Evolutionary conservation across 805 yeast species (phyloP), one percentile per base, ranked within the genome.

Genomic region (Brettanomyces sp.): DNA sequence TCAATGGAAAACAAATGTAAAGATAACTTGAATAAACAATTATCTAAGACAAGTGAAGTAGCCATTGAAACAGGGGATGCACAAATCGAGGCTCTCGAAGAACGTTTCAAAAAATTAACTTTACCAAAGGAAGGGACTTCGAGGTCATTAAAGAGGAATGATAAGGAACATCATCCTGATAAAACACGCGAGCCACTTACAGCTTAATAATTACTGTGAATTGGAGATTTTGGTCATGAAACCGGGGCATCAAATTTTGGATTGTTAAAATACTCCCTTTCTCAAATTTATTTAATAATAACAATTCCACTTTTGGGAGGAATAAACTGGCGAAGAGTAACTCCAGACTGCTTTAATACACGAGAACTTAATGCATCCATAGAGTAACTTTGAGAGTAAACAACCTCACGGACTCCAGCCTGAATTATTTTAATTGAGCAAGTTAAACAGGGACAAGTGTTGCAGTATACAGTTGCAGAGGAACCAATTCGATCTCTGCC

Each of bases 371-470:
- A 69, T 8, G 68, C 76, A 60, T 93, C 99, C 98, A 93, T 93
- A 39, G 89, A 81, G 60, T 93, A 93, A 48, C 87, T 79, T 62
- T 86, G 95, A 6, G 95, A 86, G 57, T 91, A 93, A 3, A 93
- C 95, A 6, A 93, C 99, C 61, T 90, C 96, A 13, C 69, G 73
- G 39, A 93, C 81, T 1, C 99, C 99, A 52, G 84, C 73, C 64
- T 93, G 99, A 7, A 89, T 95, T 45, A 93, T 91, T 65, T 93
- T 93, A 37, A 93, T 88, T 4, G 95, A 81, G 60, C 99, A 93
- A 0, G 99, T 93, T 48, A 93, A 69, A 60, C 99, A 93, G 0
- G 99, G 99, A 57, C 99, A 86, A 0, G 99, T 93, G 62, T 93
- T 93, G 66, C 99, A 93, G 61, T 93, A 93, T 47, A 89, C 64